Evolutionary conservation across 2,329 filamentous ascomycete species (phyloP).

Genomic region (Claviceps fusiformis): DNA sequence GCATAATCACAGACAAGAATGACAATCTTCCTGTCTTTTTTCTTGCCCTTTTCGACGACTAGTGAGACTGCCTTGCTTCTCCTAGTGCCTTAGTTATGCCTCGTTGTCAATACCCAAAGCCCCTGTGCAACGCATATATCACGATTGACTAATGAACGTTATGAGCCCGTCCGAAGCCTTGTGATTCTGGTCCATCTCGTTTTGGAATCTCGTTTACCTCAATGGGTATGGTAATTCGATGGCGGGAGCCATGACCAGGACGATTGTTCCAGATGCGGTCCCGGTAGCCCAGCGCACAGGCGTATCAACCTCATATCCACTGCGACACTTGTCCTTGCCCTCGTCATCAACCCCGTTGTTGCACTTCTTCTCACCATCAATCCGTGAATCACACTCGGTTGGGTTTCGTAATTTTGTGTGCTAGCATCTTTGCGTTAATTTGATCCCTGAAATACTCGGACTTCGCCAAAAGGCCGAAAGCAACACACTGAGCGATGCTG

Average conservation of each 20-base stretch:
- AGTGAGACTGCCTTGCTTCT: conserved; percentile 15
- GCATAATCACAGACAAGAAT: conserved; percentile 31
- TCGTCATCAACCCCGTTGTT: conserved; percentile 26
- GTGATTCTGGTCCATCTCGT: conserved; percentile 22
- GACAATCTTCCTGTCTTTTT: conserved; percentile 8
- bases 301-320: conserved; percentile 26
- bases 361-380: conserved; percentile 25
- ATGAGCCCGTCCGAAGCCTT: conserved; percentile 8
- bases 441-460: conserved; percentile 30
- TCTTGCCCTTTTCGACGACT: too few relatives aligned
- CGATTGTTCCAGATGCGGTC: conserved; percentile 29
- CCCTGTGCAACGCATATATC: neutral
- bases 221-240: conserved; percentile 28
- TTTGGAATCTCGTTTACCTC: conserved; percentile 20
- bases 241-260: conserved; percentile 30
- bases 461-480: conserved; percentile 18
- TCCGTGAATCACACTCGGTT: conserved; percentile 27
- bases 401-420: conserved; percentile 16
- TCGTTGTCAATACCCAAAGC: neutral
- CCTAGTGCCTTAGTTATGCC: conserved; percentile 15
- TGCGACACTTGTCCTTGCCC: conserved; percentile 22
- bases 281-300: conserved; percentile 24
- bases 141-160: too few relatives aligned
- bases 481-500: conserved; percentile 6
- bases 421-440: conserved; percentile 17